Evolutionary conservation across 2,329 filamentous ascomycete species (phyloP), one percentile per base, ranked within the genome.

Genomic region (Teratosphaeria zuluensis): DNA sequence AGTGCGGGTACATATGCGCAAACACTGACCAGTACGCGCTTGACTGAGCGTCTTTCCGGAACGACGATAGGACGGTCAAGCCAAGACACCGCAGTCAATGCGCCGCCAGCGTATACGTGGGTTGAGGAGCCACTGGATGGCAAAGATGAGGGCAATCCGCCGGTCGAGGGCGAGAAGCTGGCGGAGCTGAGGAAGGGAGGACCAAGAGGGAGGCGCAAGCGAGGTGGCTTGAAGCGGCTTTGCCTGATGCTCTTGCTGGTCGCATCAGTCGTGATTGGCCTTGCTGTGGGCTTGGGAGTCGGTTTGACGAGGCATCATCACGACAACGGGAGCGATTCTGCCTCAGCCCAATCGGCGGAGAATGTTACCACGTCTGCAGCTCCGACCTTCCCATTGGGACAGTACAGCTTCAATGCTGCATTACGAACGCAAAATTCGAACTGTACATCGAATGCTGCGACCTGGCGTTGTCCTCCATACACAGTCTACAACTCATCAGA

Each of bases 381-480:
- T 57, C 63, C 66, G 48, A 68, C 72, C 56, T 87, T 87, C 65
- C 86, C 86, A 1, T 73, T 80, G 1, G 86, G 86, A 5, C 78
- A 81, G n/a, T 88, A 83, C 70, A 76, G 80, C 42, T 76, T 89
- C 64, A 75, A 79, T 6, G 83, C 84, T 24, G 80, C 80, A 59
- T 80, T 89, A 46, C 75, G 78, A 55, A 79, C 75, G 4, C 72
- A 79, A 1, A 72, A 74, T 16, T 80, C 81, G 6, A 76, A 76
- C 54, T 89, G 86, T 71, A 85, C 83, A 0, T 77, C 80, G 14
- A 79, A 82, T 63, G 63, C 80, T 0, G 72, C 76, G 4, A 83
- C 83, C 1, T 89, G 85, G 83, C 76, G 76, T 57, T 89, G 86
- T 74, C 82, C 79, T 61, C 84, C 85, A 1, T 81, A 80, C 66